Evolutionary conservation across 345 rosid species (phyloP).

Genomic region (Rhodamnia argentea): DNA sequence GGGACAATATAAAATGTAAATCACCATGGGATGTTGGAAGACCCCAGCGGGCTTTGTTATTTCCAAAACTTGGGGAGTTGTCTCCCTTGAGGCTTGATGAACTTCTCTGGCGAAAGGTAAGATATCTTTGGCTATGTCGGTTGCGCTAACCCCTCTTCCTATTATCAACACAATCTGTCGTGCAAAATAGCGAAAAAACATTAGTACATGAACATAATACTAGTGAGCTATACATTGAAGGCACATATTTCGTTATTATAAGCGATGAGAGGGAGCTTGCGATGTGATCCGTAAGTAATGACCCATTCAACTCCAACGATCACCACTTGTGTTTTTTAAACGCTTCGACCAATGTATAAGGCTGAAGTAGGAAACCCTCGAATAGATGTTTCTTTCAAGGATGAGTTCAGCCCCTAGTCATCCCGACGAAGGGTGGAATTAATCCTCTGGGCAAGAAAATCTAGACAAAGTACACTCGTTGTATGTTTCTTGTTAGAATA

Average conservation of each 20-base stretch:
- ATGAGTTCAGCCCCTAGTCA: background rate
- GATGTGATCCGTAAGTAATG: background rate
- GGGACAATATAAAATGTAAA: background rate
- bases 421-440: background rate
- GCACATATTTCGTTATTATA: background rate
- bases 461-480: background rate
- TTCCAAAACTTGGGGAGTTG: background rate
- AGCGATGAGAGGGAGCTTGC: background rate
- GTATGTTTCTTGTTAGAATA: too few relatives aligned
- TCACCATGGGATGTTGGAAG: background rate
- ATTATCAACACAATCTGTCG: background rate
- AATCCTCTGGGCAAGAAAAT: background rate
- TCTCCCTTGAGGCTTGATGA: background rate
- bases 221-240: background rate
- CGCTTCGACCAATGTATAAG: background rate
- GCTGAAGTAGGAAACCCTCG: background rate
- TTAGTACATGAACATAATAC: too few relatives aligned
- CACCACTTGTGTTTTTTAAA: background rate
- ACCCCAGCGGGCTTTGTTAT: background rate
- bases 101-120: background rate
- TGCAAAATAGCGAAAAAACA: background rate
- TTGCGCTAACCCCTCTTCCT: background rate
- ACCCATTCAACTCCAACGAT: background rate
- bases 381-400: background rate
- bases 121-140: background rate